Base-by-base conservation (phyloP, 1,284 basidiomycete species). In the Irpex sp. region DNA sequence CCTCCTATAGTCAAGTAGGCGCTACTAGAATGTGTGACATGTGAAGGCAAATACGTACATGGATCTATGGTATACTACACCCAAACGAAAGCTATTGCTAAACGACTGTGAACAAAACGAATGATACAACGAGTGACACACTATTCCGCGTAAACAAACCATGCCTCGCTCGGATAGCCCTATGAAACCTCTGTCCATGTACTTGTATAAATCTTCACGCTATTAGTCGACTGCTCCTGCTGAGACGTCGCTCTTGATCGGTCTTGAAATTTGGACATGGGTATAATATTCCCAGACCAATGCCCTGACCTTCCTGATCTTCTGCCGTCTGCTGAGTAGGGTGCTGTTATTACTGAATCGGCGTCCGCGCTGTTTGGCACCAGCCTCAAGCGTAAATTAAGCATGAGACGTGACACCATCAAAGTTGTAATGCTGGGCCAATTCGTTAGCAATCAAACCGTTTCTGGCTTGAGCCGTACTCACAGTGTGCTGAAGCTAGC, bases 321-420 rank as follows among this genome's bases (percentile, higher is more conserved):
- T 4, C 11, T 3, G 40, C 26, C 26, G 40, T 44, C 40, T 44
- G 11, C 11, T 44, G 26, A 44, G 15, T 44, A 44, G 15, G 40
- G 40, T 9, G 40, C 40, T 44, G 40, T 44, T 11, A 15, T 44
- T 15, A 44, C 40, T 44, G 40, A 44, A 9, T 44, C 40, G 40
- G 40, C 8, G 40, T 15, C 15, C 11, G 8, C 40, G 40, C 40
- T 44, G 40, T 9, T 11, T 44, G 40, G 40, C 8, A 44, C 40
- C 40, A 44, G 40, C 15, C 15, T 9, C 8, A 44, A 5, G 40
- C 71, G 70, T 13, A 72, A 65, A 61, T 72, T 72, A 36, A 72
- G 67, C 69, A 72, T 72, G 21, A 72, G 68, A 17, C 71, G 69
- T 17, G 71, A 71, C 15, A 72, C 70, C 71, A 72, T 71, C 31